Percentiles rank a stretch among this genome's conserved stretches.
Evolutionary conservation across 805 yeast genomes (phyloP).

Genomic region (Candida gorgasii): DNA sequence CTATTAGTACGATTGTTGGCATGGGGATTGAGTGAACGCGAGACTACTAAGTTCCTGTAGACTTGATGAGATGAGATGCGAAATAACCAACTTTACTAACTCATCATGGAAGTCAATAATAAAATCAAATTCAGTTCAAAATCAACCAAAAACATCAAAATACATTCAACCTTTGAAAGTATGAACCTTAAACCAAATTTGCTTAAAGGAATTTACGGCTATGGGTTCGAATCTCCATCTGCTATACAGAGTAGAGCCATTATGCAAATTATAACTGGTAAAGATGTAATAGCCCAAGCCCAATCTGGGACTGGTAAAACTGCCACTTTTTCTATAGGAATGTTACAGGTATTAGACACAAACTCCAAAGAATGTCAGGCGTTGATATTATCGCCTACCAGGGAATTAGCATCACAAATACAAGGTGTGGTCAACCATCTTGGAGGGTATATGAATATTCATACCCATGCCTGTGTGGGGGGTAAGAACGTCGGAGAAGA

Average conservation of each 20-base stretch:
- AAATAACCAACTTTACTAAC: conserved; percentile 1
- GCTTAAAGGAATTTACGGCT: conserved; percentile 66
- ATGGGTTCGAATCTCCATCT: conserved; percentile 95
- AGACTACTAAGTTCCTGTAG: no score
- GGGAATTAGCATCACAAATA: conserved; percentile 94
- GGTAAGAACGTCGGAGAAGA: conserved; percentile 86
- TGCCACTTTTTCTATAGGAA: conserved; percentile 94
- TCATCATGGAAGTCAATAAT: conserved; percentile 16
- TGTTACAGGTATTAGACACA: conserved; percentile 82
- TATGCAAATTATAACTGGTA: conserved; percentile 88
- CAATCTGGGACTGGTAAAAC: conserved; percentile 99
- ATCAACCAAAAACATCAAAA: conserved; percentile 53
- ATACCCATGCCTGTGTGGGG: conserved; percentile 91
- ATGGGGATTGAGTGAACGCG: no score
- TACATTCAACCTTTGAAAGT: conserved; percentile 49
- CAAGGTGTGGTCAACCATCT: conserved; percentile 82
- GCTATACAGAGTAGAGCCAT: conserved; percentile 98
- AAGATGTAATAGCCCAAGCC: conserved; percentile 97
- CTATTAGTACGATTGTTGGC: conserved; percentile 47
- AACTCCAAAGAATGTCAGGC: conserved; percentile 80
- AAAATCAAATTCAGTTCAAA: conserved; percentile 23
- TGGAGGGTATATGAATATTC: conserved; percentile 85
- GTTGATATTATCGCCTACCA: conserved; percentile 87
- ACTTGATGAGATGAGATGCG: background rate
- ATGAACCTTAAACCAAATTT: conserved; percentile 43